Conservation (phyloP, 2,329 filamentous ascomycete genomes). For the Trichoderma citrinoviride region DNA sequence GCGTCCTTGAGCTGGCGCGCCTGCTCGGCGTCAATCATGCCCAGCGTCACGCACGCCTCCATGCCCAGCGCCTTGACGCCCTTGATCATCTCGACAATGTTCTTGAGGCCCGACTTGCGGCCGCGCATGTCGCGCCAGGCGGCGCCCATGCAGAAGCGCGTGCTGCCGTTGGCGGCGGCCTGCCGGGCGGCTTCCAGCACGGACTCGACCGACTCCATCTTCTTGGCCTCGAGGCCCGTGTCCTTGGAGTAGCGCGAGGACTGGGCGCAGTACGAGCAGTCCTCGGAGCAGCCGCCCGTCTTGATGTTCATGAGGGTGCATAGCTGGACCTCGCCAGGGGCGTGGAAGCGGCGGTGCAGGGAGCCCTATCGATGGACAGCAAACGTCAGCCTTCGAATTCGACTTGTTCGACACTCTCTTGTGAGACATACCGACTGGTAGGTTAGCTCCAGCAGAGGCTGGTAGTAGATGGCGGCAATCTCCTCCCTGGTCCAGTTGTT, state of each 20-base stretch:
- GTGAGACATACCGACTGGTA: slow-evolving; percentile 62
- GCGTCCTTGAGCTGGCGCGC: slow-evolving; percentile 79
- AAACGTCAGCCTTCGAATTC: neutral
- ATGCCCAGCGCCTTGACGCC: slow-evolving; percentile 79
- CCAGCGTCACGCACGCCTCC: slow-evolving; percentile 90
- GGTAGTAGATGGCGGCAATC: slow-evolving; percentile 77
- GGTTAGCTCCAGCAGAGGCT: slow-evolving; percentile 74
- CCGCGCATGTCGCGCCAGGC: slow-evolving; percentile 94
- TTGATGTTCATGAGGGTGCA: slow-evolving; percentile 98
- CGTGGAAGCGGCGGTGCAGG: slow-evolving; percentile 81
- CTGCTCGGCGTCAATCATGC: slow-evolving; percentile 83
- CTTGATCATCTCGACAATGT: slow-evolving; percentile 81
- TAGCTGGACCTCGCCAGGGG: slow-evolving; percentile 80
- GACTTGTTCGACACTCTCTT: neutral
- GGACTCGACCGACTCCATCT: slow-evolving; percentile 74
- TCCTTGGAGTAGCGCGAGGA: slow-evolving; percentile 76
- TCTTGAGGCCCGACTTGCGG: slow-evolving; percentile 76
- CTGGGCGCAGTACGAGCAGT: slow-evolving; percentile 91
- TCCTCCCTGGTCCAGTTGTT: slow-evolving; percentile 80
- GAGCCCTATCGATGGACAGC: slow-evolving; percentile 51
- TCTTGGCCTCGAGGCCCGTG: slow-evolving; percentile 75
- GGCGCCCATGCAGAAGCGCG: slow-evolving; percentile 92
- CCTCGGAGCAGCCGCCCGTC: slow-evolving; percentile 86
- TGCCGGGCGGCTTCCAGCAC: slow-evolving; percentile 75
- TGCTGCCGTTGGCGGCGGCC: slow-evolving; percentile 80